Base-by-base conservation (phyloP, 768 basidiomycete species). In the Russula lepida region DNA sequence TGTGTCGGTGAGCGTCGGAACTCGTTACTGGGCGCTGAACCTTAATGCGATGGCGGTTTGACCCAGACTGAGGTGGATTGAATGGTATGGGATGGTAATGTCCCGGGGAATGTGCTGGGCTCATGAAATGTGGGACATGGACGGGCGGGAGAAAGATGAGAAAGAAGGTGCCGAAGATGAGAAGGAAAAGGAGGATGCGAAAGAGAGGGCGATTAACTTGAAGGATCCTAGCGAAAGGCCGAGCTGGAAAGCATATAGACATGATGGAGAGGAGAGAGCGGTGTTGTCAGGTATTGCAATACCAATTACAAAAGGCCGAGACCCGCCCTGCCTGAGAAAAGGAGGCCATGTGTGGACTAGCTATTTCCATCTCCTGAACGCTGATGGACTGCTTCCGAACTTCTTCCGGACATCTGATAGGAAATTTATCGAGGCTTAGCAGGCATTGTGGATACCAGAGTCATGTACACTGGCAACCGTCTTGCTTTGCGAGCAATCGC, bases 41-140 rank as follows among this genome's bases (percentile, higher is more conserved):
- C 35, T 56, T 52, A 43, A 32, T 37, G 12, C 60, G 60, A 30
- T 47, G 63, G 7, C 25, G 60, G 9, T 13, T 32, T n/a, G 60
- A 33, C 27, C 6, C 21, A 1, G 56, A 21, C 11, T 9, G 21
- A 6, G 50, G 33, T 28, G 25, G 44, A 17, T 28, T 9, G 35
- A 39, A 25, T 17, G 6, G n/a, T 2, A 1, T 5, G 13, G 33
- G 46, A 7, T 6, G 52, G 6, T 41, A 8, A 13, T 47, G 15
- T 11, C 15, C 2, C 21, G 25, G 35, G 17, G 5, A 13, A 37
- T 28, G 7, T 8, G 35, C 21, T 5, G 9, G 0, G 12, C 21
- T 2, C 17, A 47, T 23, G 3, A 33, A 33, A 37, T 2, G 13
- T 1, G 35, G 37, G 3, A n/a, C 3, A n/a, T 30, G n/a, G 1